A percentile compares a stretch with the other conserved stretches of the same genome.
Evolutionary conservation across 345 rosid genomes (phyloP).

Genomic region (Clarkia xantiana): DNA sequence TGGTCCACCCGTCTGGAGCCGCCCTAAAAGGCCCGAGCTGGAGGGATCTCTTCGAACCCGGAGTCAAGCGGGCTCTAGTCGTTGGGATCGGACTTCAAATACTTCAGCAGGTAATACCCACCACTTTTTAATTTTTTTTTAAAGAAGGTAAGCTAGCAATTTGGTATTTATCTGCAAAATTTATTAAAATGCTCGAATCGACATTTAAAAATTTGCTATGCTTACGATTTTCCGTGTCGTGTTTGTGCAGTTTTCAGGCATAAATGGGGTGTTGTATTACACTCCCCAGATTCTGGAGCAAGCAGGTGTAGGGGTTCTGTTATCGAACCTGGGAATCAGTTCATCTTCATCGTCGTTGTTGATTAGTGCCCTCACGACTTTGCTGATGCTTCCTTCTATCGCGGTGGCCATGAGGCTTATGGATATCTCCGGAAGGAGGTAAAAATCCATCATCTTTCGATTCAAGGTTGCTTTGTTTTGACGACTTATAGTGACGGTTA

Average conservation of each 20-base stretch:
- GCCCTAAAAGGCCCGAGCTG: conserved; percentile 11
- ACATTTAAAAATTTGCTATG: too few relatives aligned
- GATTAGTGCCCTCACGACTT: conserved; percentile 18
- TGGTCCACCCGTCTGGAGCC: conserved; percentile 12
- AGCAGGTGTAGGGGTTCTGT: conserved; percentile 32
- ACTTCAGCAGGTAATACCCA: conserved; percentile 16
- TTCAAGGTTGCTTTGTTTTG: too few relatives aligned
- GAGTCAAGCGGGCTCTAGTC: conserved; percentile 14
- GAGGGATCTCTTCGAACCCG: conserved; percentile 15
- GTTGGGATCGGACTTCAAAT: conserved; percentile 13
- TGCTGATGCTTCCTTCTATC: conserved; percentile 33
- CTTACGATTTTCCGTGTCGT: too few relatives aligned
- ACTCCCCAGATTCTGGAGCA: conserved; percentile 36
- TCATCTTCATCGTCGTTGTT: conserved; percentile 27
- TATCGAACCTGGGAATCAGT: conserved; percentile 21
- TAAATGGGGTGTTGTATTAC: conserved; percentile 36
- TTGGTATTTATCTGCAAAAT: too few relatives aligned
- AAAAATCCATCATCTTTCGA: background rate
- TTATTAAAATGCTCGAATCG: too few relatives aligned
- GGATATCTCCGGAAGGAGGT: conserved; percentile 38
- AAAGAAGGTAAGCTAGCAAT: too few relatives aligned
- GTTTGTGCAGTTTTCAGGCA: conserved; percentile 22
- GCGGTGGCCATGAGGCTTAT: conserved; percentile 32
- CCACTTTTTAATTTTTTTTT: too few relatives aligned
- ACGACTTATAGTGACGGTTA: background rate